Percentiles rank a stretch among this genome's conserved stretches.
Conservation (phyloP, 305 asterid species). For the Fraxinus ornus region DNA sequence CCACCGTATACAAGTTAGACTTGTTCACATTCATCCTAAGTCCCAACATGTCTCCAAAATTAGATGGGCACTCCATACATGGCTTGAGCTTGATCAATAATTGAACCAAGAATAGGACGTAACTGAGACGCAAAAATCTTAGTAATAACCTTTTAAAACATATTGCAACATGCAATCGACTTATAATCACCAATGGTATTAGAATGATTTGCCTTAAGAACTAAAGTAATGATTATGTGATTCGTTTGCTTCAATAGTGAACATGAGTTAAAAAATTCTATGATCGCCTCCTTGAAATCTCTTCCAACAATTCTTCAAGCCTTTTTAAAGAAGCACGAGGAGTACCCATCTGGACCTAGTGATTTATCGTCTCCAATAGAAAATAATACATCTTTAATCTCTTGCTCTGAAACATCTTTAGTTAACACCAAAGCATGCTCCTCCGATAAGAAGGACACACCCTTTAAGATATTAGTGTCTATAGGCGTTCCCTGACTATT, state of each 20-base stretch:
- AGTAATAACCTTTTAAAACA: background rate
- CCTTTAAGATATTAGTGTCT: too few species aligned
- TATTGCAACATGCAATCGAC: background rate
- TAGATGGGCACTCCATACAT: too few species aligned
- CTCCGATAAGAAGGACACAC: too few species aligned
- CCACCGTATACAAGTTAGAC: background rate
- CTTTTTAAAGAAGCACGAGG: background rate
- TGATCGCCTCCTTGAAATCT: background rate
- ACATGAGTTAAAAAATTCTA: too few species aligned
- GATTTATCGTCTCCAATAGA: too few species aligned
- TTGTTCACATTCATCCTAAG: background rate
- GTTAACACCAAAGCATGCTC: too few species aligned
- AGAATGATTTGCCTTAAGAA: background rate
- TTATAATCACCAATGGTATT: background rate
- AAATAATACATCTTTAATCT: too few species aligned
- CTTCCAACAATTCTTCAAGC: background rate
- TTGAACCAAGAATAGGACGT: background rate
- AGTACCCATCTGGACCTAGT: too few species aligned
- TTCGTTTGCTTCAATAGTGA: background rate
- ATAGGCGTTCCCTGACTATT: background rate
- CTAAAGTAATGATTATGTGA: background rate
- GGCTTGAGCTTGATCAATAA: background rate
- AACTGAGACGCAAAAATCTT: background rate
- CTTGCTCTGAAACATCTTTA: too few species aligned
- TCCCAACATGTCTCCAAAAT: background rate